These are phyloP conservation scores for Termitomyces heimii DNA, from an alignment of 768 basidiomycete genomes.

Conservation along the genomic window DNA sequence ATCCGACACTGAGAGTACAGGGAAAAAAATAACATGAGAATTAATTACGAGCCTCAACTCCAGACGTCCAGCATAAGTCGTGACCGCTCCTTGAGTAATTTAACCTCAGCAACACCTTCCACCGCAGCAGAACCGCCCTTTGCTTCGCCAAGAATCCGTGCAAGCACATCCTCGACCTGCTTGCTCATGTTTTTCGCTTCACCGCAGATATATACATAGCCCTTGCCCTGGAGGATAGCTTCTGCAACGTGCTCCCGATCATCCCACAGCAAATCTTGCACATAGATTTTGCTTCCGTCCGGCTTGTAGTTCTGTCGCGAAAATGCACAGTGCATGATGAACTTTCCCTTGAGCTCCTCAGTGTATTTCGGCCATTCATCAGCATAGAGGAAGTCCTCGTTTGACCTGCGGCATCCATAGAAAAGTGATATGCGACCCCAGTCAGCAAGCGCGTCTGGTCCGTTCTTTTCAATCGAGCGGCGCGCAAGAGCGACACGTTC, in stretches of 20 bases:
- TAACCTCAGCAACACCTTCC: slow-evolving; percentile 88
- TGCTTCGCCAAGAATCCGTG: slow-evolving; percentile 81
- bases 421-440: slow-evolving; percentile 95
- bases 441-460: slow-evolving; percentile 85
- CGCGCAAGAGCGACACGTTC: slow-evolving; percentile 95
- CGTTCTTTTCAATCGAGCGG: slow-evolving; percentile 93
- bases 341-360: slow-evolving; percentile 86
- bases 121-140: slow-evolving; percentile 87
- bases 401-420: slow-evolving; percentile 90
- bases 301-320: slow-evolving; percentile 88
- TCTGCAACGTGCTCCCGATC: slow-evolving; percentile 78
- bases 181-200: slow-evolving; percentile 97
- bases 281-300: slow-evolving; percentile 95
- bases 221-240: slow-evolving; percentile 89
- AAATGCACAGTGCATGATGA: slow-evolving; percentile 84
- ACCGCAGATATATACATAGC: slow-evolving; percentile 96
- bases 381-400: slow-evolving; percentile 89
- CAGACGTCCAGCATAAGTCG: slow-evolving; percentile 85
- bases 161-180: slow-evolving; percentile 86
- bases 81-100: slow-evolving; percentile 91
- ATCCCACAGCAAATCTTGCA: slow-evolving; percentile 96
- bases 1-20: slow-evolving; percentile 3
- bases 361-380: slow-evolving; percentile 92
- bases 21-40: slow-evolving; percentile 1
- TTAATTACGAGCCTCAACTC: slow-evolving; percentile 46